Percentiles rank a stretch among this genome's conserved stretches.
These are phyloP conservation scores for Phytophthora colocasiae DNA, from an alignment of 352 stramenopile species.

Conservation along the genomic window DNA sequence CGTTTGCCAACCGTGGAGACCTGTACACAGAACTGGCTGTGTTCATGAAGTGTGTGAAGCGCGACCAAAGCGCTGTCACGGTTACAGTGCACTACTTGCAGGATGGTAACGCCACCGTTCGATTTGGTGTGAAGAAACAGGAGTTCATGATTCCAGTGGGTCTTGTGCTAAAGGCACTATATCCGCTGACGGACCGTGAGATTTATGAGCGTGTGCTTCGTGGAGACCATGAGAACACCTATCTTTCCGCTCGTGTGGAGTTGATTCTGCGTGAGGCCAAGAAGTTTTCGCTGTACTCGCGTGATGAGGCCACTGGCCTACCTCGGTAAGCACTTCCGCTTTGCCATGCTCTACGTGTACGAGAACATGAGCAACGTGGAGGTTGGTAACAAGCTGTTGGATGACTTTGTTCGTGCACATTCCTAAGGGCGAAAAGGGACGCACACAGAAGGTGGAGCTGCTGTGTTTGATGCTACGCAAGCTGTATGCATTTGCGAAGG, in stretches of 20 bases:
- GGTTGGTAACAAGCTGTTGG: constrained; percentile 89
- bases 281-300: constrained; percentile 92
- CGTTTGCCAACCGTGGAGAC: constrained; percentile 97
- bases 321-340: constrained; percentile 97
- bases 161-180: constrained; percentile 97
- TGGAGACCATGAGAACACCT: constrained; percentile 97
- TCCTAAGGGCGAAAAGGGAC: constrained; percentile 85
- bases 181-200: constrained; percentile 92
- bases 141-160: constrained; percentile 99
- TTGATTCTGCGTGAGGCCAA: constrained; percentile 97
- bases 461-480: constrained; percentile 98
- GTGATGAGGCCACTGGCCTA: constrained; percentile 93
- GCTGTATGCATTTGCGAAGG: constrained; percentile 97
- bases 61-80: constrained; percentile 96
- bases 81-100: constrained; percentile 99
- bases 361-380: constrained; percentile 91
- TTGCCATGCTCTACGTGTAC: constrained; percentile 88
- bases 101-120: constrained; percentile 96
- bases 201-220: constrained; percentile 97
- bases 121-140: constrained; percentile 97
- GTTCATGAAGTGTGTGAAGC: constrained; percentile 96
- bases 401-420: constrained; percentile 98
- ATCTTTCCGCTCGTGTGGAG: constrained; percentile 96
- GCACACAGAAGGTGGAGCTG: constrained; percentile 93
- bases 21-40: constrained; percentile 98